Conservation (phyloP, 2,329 filamentous ascomycete species). For the Nemania sp. region DNA sequence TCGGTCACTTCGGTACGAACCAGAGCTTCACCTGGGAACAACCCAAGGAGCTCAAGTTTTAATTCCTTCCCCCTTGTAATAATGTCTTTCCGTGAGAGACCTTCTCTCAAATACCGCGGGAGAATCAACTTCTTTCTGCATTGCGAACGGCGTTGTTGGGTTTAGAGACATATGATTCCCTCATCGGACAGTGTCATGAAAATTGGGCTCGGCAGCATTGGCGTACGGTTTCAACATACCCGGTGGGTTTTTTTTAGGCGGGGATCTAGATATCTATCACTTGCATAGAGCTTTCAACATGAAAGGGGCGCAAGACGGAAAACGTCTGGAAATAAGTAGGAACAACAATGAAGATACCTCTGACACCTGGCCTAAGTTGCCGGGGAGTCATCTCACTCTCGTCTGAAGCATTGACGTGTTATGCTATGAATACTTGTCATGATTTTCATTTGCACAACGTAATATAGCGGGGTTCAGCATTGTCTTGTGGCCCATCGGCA, state of each 20-base stretch:
- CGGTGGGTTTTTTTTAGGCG: constrained; percentile 26
- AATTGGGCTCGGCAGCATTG: constrained; percentile 44
- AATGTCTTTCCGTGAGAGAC: constrained; percentile 38
- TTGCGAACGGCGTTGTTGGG: constrained; percentile 45
- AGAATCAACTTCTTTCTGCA: constrained; percentile 48
- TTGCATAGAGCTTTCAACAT: constrained; percentile 33
- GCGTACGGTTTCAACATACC: constrained; percentile 48
- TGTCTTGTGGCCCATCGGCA: no score
- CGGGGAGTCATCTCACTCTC: constrained; percentile 13
- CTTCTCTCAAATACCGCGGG: constrained; percentile 40
- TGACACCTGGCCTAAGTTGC: constrained; percentile 10
- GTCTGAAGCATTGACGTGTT: not conserved
- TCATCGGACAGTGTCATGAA: constrained; percentile 45
- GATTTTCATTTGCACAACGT: no score
- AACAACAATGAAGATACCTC: constrained; percentile 26
- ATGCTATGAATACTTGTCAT: no score
- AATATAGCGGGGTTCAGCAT: no score
- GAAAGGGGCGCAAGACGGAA: constrained; percentile 18
- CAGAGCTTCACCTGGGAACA: constrained; percentile 98
- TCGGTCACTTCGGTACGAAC: constrained; percentile 98
- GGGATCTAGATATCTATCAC: constrained; percentile 30
- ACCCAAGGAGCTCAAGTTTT: constrained; percentile 92
- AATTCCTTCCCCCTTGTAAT: constrained; percentile 50
- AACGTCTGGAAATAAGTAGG: constrained; percentile 12
- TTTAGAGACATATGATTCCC: constrained; percentile 44